Evolutionary conservation across 2,329 filamentous ascomycete species (phyloP), one percentile per base, ranked within the genome.

Genomic region (Claviceps sp.): DNA sequence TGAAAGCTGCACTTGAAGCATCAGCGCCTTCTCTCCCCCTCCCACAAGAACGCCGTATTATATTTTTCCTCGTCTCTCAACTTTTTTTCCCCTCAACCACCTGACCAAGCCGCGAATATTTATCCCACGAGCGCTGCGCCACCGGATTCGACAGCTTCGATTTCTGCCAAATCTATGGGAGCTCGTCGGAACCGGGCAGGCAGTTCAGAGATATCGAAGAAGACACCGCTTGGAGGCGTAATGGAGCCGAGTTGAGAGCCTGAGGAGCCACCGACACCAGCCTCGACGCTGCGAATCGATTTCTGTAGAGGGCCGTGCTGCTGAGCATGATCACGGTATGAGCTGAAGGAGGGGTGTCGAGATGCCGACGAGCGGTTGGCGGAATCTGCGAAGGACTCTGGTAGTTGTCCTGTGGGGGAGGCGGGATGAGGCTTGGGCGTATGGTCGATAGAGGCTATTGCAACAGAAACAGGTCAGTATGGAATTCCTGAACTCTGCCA

Each of bases 111-210:
- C 14, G n/a, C 37, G 4, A 3, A 14, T 44, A 11, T 58, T 62
- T 67, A 79, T 56, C 72, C 71, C 57, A 76, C 68, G 52, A 75
- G 65, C 38, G 76, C 70, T 37, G 91, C 93, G 53, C 93, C 93
- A 52, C 90, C 93, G 52, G 88, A 93, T 79, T 96, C 89, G 63
- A 98, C 79, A 22, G 89, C 90, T 69, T 97, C 93, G 55, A 98
- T 98, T 78, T 98, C 93, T 44, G 83, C 82, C 60, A 83, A 70
- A 40, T 79, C 84, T 71, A 90, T 86, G 13, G 81, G 78, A 48
- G 79, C 73, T 58, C 88, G 79, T 63, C 84, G 81, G 79, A 96
- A 98, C 61, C 91, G 81, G 56, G 75, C 67, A 18, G 93, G 91
- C 24, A 98, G 82, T 71, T 98, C 86, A 60, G 81, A 86, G 60